Evolutionary conservation across 352 stramenopile species (phyloP), one percentile per base, ranked within the genome.

Genomic region (Aphanomyces stellatus): DNA sequence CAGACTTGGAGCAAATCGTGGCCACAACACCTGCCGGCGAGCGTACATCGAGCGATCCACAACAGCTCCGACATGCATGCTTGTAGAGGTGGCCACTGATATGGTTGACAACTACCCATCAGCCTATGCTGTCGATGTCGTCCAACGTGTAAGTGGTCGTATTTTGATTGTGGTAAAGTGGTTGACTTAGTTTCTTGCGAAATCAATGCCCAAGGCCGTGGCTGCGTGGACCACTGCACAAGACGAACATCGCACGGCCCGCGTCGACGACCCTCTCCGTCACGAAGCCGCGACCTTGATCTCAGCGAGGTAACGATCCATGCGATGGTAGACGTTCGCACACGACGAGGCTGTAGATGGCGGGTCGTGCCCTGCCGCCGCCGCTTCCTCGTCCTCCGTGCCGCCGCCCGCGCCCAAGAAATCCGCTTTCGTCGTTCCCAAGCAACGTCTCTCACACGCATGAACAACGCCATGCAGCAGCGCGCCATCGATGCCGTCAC

Each of bases 91-190:
- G 31, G 37, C 41, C 10, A 67, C 60, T 2, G 17, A 22, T 28
- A 30, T 67, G 37, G 40, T 67, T 25, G 60, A 67, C 27, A 41
- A 41, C 3, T 67, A 43, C 27, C 60, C 60, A 28, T 67, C 60
- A 28, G 35, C 31, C 0, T 67, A 67, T 43, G 60, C 60, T 4
- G 34, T 22, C 11, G 13, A 22, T 22, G 35, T 67, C 27, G 43
- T 67, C 49, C 1, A 42, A 1, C 7, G 27, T 19, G 60, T 67
- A 67, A 33, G n/a, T n/a, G n/a, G n/a, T n/a, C n/a, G n/a, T n/a
- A n/a, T n/a, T 1, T 63, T 4, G 19, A 33, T 4, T 65, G 17
- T 4, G 27, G 51, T 13, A 41, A 19, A 11, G 11, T 6, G 30
- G 27, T 8, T 35, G 1, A n/a, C n/a, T n/a, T 37, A 67, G 60